Conservation (phyloP, 345 rosid genomes). For the Aurinia saxatilis region DNA sequence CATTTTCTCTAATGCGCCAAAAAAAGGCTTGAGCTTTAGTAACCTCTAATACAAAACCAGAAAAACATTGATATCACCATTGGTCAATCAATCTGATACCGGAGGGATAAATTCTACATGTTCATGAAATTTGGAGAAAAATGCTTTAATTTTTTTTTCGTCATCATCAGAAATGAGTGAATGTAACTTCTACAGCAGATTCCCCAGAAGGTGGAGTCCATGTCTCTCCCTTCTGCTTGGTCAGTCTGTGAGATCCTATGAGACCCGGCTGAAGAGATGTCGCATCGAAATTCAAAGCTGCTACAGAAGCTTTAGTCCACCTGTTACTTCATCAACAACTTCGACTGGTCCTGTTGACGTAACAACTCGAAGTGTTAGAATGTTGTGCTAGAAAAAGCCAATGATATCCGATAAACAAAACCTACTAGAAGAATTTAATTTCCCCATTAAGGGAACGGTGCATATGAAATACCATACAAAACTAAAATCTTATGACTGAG, state of each 20-base stretch:
- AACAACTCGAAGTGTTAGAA: not conserved
- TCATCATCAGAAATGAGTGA: conserved; percentile 28
- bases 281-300: not conserved
- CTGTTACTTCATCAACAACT: conserved; percentile 88
- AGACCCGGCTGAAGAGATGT: conserved; percentile 1
- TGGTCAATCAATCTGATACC: conserved; percentile 13
- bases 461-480: not conserved
- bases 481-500: not conserved
- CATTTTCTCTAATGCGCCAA: conserved; percentile 5
- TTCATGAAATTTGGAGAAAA: not conserved
- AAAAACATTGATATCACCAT: not conserved
- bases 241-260: conserved; percentile 16
- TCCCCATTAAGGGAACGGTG: not conserved
- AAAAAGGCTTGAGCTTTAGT: not conserved
- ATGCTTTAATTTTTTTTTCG: conserved; percentile 1
- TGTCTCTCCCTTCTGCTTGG: conserved; percentile 9
- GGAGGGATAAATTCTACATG: not conserved
- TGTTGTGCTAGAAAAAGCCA: not conserved
- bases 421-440: not conserved
- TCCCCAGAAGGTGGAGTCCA: not conserved
- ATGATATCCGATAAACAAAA: not conserved
- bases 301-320: conserved; percentile 82
- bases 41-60: conserved; percentile 1
- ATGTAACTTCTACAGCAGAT: not conserved
- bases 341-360: conserved; percentile 70